Conservation (phyloP, 257 asterid genomes). For the Solanum ossicruentum region DNA sequence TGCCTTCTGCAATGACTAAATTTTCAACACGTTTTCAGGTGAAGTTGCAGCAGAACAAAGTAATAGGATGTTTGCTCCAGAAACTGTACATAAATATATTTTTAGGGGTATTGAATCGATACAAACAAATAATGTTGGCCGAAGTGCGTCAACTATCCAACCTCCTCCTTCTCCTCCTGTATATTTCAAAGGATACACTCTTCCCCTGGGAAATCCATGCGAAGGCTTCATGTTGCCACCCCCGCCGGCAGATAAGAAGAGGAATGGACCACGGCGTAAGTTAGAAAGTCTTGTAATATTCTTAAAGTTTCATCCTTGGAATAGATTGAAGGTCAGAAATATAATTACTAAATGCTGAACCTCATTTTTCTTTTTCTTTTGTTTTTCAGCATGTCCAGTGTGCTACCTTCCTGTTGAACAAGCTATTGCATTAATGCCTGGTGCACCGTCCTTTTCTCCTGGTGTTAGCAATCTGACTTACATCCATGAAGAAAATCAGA, state of each 20-base stretch:
- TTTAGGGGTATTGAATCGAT: constrained; percentile 1
- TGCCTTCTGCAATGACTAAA: background rate
- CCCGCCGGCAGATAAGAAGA: constrained; percentile 84
- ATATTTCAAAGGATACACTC: constrained; percentile 68
- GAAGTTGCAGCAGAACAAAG: constrained; percentile 39
- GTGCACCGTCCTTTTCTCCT: constrained; percentile 73
- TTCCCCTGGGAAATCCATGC: constrained; percentile 92
- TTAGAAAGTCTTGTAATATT: background rate
- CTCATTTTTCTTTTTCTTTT: background rate
- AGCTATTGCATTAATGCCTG: constrained; percentile 59
- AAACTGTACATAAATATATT: constrained; percentile 4
- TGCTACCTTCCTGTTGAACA: constrained; percentile 89
- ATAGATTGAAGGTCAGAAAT: background rate
- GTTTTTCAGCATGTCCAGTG: constrained; percentile 80
- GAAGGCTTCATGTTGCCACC: constrained; percentile 82
- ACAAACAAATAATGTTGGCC: constrained; percentile 3
- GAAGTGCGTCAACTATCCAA: constrained; percentile 10
- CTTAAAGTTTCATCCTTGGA: background rate
- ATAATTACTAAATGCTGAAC: background rate
- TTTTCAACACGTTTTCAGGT: constrained; percentile 32
- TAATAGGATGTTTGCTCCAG: constrained; percentile 18
- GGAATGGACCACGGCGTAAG: constrained; percentile 96
- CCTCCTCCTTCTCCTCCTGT: constrained; percentile 16
- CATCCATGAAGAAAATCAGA: constrained; percentile 52
- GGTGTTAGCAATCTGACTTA: constrained; percentile 52